phyloP scores from a whole-genome alignment of 2,329 filamentous ascomycete genomes.

The Ophiostoma tasmaniense region DNA sequence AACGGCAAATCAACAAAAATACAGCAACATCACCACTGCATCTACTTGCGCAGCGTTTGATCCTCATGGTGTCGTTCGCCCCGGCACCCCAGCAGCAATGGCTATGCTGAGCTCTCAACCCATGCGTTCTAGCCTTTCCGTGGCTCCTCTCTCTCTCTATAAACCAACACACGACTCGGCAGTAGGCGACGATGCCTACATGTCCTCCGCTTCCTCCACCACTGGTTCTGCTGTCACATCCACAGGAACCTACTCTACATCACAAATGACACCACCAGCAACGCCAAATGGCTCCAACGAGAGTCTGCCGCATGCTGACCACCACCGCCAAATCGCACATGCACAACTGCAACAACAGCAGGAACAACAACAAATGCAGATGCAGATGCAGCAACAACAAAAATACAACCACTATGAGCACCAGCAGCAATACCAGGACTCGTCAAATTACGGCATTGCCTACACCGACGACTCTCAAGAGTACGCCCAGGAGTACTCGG shows the following conservation, averaged over 20 bases:
- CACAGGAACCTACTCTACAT: constrained; percentile 36
- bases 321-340: constrained; percentile 21
- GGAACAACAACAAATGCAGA: not conserved
- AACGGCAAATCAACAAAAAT: not conserved
- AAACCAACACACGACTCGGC: constrained; percentile 30
- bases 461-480: constrained; percentile 10
- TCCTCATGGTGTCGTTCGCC: constrained; percentile 19
- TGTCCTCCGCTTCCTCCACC: constrained; percentile 54
- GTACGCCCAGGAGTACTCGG: constrained; percentile 7
- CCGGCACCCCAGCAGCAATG: constrained; percentile 30
- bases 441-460: not conserved
- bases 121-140: constrained; percentile 50
- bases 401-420: not conserved
- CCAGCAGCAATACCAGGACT: constrained; percentile 8
- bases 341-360: not conserved
- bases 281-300: constrained; percentile 64
- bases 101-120: constrained; percentile 41
- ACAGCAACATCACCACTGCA: not conserved
- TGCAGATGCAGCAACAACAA: constrained; percentile 1
- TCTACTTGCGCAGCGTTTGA: not conserved
- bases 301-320: constrained; percentile 37
- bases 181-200: constrained; percentile 26
- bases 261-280: constrained; percentile 68
- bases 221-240: constrained; percentile 8
- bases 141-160: constrained; percentile 50